phyloP scores from a whole-genome alignment of 2,329 filamentous ascomycete species.

The Paecilomyces formosus region DNA sequence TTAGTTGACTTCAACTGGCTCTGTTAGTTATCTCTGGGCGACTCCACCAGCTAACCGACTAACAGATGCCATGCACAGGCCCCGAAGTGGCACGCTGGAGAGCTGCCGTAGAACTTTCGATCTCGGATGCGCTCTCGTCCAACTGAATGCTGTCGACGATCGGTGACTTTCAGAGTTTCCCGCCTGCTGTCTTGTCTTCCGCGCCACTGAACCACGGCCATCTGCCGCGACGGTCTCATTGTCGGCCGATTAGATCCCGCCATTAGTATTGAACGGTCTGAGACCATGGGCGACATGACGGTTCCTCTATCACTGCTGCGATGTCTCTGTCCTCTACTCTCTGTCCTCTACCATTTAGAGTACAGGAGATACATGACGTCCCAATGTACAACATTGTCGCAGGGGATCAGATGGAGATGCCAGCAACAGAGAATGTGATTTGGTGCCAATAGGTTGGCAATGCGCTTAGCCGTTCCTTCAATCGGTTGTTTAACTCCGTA shows the following conservation, averaged over 20 bases:
- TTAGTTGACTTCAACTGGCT: too few relatives aligned
- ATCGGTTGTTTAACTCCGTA: neutral
- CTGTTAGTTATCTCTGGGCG: neutral
- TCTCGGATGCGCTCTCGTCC: neutral
- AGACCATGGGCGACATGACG: slow-evolving; percentile 3
- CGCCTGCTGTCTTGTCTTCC: neutral
- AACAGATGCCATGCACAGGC: neutral
- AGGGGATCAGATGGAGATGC: neutral
- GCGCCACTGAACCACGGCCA: neutral
- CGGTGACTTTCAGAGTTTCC: neutral
- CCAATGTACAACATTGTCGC: neutral
- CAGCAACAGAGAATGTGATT: slow-evolving; percentile 8
- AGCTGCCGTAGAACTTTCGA: neutral
- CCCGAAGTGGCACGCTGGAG: neutral
- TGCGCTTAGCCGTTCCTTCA: neutral
- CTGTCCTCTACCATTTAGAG: neutral
- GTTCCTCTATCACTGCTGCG: neutral
- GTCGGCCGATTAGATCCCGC: neutral
- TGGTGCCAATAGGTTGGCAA: slow-evolving; percentile 16
- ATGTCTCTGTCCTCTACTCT: neutral
- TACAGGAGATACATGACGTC: neutral
- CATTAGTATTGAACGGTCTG: slow-evolving; percentile 8
- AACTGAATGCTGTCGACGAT: neutral
- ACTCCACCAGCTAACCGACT: neutral
- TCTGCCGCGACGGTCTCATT: neutral